phyloP scores from a whole-genome alignment of 202 grass and related monocot genomes.

The Eragrostis tef region DNA sequence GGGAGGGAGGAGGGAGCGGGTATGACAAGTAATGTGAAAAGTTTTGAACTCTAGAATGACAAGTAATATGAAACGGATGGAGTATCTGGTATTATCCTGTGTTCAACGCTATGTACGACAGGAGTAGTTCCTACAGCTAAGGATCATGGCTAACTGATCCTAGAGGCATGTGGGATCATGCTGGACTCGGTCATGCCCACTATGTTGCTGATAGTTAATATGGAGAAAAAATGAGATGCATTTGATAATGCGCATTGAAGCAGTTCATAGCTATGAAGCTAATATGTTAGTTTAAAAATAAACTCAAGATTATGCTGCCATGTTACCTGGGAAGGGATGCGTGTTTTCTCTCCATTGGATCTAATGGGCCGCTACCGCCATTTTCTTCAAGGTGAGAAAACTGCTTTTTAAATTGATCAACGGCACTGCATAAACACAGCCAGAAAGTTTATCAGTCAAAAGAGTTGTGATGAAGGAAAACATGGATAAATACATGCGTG shows the following conservation, averaged over 20 bases:
- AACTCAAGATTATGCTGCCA: constrained; percentile 27
- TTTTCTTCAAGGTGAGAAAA: constrained; percentile 92
- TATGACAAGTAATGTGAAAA: too few species aligned
- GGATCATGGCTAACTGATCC: not conserved
- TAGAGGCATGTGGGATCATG: not conserved
- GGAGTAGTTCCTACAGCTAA: not conserved
- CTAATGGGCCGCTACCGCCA: constrained; percentile 49
- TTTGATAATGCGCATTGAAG: not conserved
- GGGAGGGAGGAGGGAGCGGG: too few species aligned
- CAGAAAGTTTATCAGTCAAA: not conserved
- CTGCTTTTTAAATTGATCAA: constrained; percentile 93
- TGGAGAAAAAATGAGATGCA: not conserved
- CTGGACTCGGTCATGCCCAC: not conserved
- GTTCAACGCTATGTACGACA: not conserved
- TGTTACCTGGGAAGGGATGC: constrained; percentile 93
- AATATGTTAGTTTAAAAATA: not conserved
- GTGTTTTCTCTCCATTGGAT: constrained; percentile 78
- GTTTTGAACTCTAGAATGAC: not conserved
- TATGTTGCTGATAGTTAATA: not conserved
- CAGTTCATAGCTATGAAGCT: not conserved
- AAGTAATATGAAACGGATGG: not conserved
- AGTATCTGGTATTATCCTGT: not conserved
- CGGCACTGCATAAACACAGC: constrained; percentile 66
- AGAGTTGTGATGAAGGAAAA: constrained; percentile 17
- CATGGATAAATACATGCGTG: constrained; percentile 41